Evolutionary conservation across 306 rosid species (phyloP), one percentile per base, ranked within the genome.

Genomic region (Abrus pulchellus): DNA sequence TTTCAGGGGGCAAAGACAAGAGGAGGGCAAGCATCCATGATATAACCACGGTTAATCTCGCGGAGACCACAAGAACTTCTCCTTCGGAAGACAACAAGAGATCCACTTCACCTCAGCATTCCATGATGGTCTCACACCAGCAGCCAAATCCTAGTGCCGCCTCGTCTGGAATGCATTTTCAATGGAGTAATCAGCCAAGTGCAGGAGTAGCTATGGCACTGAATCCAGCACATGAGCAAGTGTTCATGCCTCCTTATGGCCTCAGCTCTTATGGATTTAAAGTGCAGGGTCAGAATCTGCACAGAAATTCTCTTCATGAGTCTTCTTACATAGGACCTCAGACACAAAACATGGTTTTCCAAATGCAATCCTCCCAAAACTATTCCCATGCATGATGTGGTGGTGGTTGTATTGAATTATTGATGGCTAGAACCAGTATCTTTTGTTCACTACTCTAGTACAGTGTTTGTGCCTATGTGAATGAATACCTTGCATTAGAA

Each of bases 11-110:
- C 7, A 95, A 93, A 74, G 98, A 95, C 60, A 95, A 91, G 87
- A 88, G 99, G 33, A 89, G 99, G 81, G 95, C 97, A 1, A 95
- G 98, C 87, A 95, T 95, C 65, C 99, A 95, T 88, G 98, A 95
- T 87, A 95, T 95, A 80, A 95, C 99, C 55, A 95, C 94, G 0
- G 96, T 91, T 60, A 93, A 91, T 69, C 90, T 90, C 80, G 70
- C 79, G 6, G 97, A 93, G 70, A 69, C 81, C 72, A 55, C 80
- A 9, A 84, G 77, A 76, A 81, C 89, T 62, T 79, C 92, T 3
- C 76, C 91, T 43, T 68, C 87, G 13, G 72, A 81, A 27, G 94
- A 90, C 43, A 64, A 48, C 73, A 90, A 87, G 50, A 84, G 73
- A 77, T 83, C 87, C 7, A 27, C 75, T 41, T 88, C 98, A 4